Evolutionary conservation across 192 early-diverging fungal genomes (phyloP), one percentile per base, ranked within the genome.

Genomic region (Rhizophagus prolifer): DNA sequence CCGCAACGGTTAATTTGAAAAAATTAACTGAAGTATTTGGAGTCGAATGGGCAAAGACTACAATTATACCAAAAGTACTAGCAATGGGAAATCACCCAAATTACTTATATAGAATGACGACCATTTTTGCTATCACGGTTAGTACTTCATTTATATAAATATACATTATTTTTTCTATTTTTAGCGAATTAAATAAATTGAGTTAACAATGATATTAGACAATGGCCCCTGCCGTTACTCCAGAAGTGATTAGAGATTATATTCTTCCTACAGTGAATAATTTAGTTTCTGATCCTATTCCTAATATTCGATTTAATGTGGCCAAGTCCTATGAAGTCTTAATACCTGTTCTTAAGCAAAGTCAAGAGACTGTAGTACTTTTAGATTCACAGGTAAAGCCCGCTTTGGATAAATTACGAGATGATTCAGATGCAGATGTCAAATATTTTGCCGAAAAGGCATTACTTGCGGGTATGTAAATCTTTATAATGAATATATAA

Each of bases 301-400:
- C 98, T 73, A 99, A 99, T 82, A 99, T 99, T 79, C 93, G 98
- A 46, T 99, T 99, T 90, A 99, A 98, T 74, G 97, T 98, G 14
- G 96, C 96, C 58, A 99, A 99, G 81, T 92, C 93, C 65, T 86
- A 97, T 77, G 94, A 95, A 82, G 86, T 90, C 2, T 83, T 99
- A 81, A 89, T 93, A 50, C 93, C 91, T 14, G 84, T 95, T 8
- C 86, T 97, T 68, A 90, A 91, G 78, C 85, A 85, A 60, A 86
- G 83, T 74, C 79, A 86, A 9, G 90, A 92, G 26, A 88, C 92
- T 9, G 85, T 82, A 30, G 76, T 78, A 13, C 77, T 94, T 9
- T 80, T 95, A 58, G 82, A 85, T 30, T 87, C 90, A 23, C 84
- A 92, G 66, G 87, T 98, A 76, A 92, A 91, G 74, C 94, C 96